Evolutionary conservation across 805 yeast genomes (phyloP), one percentile per base, ranked within the genome.

Genomic region (Starmerella etchellsii): DNA sequence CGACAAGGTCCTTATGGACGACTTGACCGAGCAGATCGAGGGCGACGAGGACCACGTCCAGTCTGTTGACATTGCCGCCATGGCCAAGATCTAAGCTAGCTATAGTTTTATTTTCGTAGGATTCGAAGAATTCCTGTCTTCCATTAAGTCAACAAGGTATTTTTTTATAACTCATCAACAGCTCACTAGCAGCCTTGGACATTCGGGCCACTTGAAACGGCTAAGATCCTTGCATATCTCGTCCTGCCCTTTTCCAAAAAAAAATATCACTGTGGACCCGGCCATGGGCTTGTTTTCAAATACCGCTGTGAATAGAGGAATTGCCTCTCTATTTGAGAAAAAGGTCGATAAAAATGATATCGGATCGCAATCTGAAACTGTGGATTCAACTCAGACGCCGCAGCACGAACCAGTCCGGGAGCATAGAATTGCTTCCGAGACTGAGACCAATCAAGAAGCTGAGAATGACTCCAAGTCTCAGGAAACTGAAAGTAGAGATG

Each of bases 21-120:
- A 81, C 42, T 79, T 91, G 64, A 69, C 68, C 53, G 60, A 59
- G 47, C 72, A 76, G 55, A 83, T 80, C 67, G 78, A 72, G 65
- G 96, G 78, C 63, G 94, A 82, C 66, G 98, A 91, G 76, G 99
- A 91, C 73, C 93, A 85, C 73, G 96, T 91, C 62, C 99, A 91
- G 77, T 88, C 97, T 59, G 81, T 95, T 54, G 99, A 91, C 69
- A 67, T 91, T 67, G 95, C 94, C 69, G 98, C 98, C 68, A 88
- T 88, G 97, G 81, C 73, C 69, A 88, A 88, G 74, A 75, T 88
- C 71, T 88, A 84, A 78, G 71, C 35, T 3, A 13, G 9, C 14
- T 16, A 10, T 40, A 36, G 29, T 36, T 31, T 31, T 27, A 27
- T 27, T 27, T 13, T 27, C 8, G n/a, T n/a, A n/a, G n/a, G n/a